Conservation (phyloP, 495 filamentous ascomycete species). For the Ascobolus immersus region DNA sequence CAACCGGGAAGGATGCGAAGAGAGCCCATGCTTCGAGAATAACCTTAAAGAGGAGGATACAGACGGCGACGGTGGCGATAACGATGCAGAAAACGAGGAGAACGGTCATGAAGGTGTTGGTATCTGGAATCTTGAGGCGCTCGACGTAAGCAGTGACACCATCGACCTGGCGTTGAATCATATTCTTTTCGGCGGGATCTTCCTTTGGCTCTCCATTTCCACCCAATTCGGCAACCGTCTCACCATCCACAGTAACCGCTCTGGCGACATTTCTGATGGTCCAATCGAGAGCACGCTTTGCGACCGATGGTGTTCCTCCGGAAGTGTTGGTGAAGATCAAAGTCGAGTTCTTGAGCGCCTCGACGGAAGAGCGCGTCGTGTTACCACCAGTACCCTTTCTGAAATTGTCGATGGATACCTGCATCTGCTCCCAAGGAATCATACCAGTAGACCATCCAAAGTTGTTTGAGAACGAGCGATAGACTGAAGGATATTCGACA, state of each 20-base stretch:
- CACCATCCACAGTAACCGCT: slow-evolving; percentile 8
- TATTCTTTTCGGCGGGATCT: slow-evolving; percentile 13
- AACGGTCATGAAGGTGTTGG: slow-evolving; percentile 92
- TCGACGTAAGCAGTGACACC: slow-evolving; percentile 56
- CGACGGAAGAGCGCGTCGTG: slow-evolving; percentile 50
- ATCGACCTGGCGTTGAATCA: slow-evolving; percentile 26
- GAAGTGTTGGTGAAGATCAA: slow-evolving; percentile 28
- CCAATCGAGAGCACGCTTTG: slow-evolving; percentile 10
- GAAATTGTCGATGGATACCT: slow-evolving; percentile 66
- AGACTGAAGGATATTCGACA: slow-evolving; percentile 62
- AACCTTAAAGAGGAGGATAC: slow-evolving; percentile 74
- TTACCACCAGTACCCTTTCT: slow-evolving; percentile 60
- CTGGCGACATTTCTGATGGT: slow-evolving; percentile 6
- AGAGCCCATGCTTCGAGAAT: slow-evolving; percentile 80
- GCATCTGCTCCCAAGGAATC: slow-evolving; percentile 57
- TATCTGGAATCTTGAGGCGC: slow-evolving; percentile 54
- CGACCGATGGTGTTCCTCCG: slow-evolving; percentile 3
- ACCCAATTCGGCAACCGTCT: slow-evolving; percentile 9
- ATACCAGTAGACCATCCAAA: slow-evolving; percentile 80
- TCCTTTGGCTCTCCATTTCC: slow-evolving; percentile 8
- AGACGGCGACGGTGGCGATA: slow-evolving; percentile 58
- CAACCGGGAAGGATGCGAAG: slow-evolving; percentile 64
- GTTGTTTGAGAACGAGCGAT: slow-evolving; percentile 68
- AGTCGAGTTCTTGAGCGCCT: slow-evolving; percentile 46
- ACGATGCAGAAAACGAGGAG: slow-evolving; percentile 71